Percentiles rank a stretch among this genome's conserved stretches.
Conservation (phyloP, 1,284 basidiomycete species). For the Trametes pubescens region DNA sequence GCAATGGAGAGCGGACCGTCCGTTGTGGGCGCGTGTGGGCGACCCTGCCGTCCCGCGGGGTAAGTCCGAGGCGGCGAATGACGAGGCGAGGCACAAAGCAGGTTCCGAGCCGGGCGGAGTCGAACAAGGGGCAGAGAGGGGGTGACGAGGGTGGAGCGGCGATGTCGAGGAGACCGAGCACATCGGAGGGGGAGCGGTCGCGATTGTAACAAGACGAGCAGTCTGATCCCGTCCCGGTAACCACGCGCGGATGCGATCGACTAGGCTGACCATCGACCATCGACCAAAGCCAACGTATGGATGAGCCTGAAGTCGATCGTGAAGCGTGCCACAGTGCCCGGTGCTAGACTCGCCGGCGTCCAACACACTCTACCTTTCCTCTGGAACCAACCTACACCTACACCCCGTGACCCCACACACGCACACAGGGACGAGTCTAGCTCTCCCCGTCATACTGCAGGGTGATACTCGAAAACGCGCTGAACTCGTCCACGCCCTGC, state of each 20-base stretch:
- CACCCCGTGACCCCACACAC: constrained; percentile 6
- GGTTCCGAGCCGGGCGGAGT: constrained; percentile 27
- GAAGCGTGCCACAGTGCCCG: background rate
- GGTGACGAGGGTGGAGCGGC: constrained; percentile 13
- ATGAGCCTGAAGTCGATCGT: constrained; percentile 16
- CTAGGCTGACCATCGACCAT: constrained; percentile 12
- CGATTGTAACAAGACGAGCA: constrained; percentile 19
- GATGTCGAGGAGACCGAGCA: constrained; percentile 23
- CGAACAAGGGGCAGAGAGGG: constrained; percentile 17
- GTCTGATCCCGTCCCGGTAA: constrained; percentile 16
- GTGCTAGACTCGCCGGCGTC: constrained; percentile 14
- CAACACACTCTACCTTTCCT: background rate
- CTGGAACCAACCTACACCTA: constrained; percentile 7
- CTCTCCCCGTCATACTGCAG: constrained; percentile 82
- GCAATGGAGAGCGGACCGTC: constrained; percentile 20
- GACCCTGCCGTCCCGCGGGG: constrained; percentile 8
- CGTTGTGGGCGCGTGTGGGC: constrained; percentile 25
- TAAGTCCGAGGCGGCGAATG: constrained; percentile 1
- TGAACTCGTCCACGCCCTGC: constrained; percentile 69
- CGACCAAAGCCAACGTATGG: constrained; percentile 16
- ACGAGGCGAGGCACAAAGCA: background rate
- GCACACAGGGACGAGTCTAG: constrained; percentile 29
- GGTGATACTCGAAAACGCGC: constrained; percentile 88
- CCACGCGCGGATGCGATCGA: constrained; percentile 21
- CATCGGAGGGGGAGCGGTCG: constrained; percentile 20